Conservation (phyloP, 2,329 filamentous ascomycete genomes). For the Colletotrichum sidae region DNA sequence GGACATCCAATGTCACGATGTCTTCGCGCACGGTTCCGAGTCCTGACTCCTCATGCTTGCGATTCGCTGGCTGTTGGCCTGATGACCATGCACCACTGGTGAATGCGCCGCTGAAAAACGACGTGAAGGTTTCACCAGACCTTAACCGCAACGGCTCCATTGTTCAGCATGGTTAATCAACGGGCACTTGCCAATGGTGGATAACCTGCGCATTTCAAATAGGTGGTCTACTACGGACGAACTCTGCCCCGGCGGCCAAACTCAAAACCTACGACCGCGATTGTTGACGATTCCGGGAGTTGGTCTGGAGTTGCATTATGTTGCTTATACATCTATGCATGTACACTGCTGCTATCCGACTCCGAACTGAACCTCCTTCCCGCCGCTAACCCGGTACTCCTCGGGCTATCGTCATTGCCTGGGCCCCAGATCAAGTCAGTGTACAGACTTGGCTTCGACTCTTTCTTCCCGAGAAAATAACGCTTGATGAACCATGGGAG, state of each 20-base stretch:
- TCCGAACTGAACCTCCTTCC: conserved; percentile 14
- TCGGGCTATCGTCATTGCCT: background rate
- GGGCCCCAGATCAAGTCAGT: conserved; percentile 47
- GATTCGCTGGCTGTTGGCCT: background rate
- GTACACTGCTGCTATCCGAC: conserved; percentile 13
- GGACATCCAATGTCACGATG: background rate
- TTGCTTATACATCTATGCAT: conserved; percentile 2
- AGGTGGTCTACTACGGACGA: background rate
- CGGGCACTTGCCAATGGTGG: too few relatives aligned
- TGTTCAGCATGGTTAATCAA: too few relatives aligned
- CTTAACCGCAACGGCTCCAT: too few relatives aligned
- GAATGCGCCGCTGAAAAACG: too few relatives aligned
- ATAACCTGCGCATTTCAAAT: too few relatives aligned
- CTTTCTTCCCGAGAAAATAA: conserved; percentile 40
- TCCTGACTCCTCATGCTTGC: too few relatives aligned
- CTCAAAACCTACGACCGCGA: background rate
- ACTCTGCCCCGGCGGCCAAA: conserved; percentile 7
- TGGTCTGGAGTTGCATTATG: background rate
- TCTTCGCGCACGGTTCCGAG: too few relatives aligned
- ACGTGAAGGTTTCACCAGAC: too few relatives aligned
- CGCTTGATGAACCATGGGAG: conserved; percentile 50
- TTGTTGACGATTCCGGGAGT: too few relatives aligned
- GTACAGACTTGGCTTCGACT: conserved; percentile 47
- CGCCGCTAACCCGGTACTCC: background rate
- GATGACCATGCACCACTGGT: too few relatives aligned